A percentile compares a stretch with the other conserved stretches of the same genome.
Conservation (phyloP, 768 basidiomycete genomes). For the Tricholoma furcatifolium region DNA sequence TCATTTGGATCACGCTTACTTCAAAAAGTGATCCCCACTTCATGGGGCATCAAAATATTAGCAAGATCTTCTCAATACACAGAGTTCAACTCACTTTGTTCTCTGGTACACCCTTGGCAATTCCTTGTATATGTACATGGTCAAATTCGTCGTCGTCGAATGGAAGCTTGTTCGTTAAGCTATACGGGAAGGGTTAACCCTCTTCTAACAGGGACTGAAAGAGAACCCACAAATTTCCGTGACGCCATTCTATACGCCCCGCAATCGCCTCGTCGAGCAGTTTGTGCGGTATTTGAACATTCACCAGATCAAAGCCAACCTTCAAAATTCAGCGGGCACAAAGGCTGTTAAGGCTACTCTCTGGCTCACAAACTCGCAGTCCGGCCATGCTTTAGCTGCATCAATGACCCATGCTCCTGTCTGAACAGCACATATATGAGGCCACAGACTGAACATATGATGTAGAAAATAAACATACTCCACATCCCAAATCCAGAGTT, state of each 20-base stretch:
- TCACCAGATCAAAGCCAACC: slow-evolving; percentile 81
- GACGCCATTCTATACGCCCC: slow-evolving; percentile 64
- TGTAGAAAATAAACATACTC: slow-evolving; percentile 43
- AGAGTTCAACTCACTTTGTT: slow-evolving; percentile 52
- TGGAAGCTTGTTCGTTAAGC: slow-evolving; percentile 72
- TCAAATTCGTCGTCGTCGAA: slow-evolving; percentile 85
- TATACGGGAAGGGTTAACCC: slow-evolving; percentile 23
- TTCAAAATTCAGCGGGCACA: slow-evolving; percentile 22
- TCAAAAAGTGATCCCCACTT: slow-evolving; percentile 72
- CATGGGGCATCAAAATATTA: slow-evolving; percentile 1
- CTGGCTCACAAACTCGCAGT: slow-evolving; percentile 55
- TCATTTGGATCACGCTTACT: slow-evolving; percentile 31
- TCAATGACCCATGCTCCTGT: slow-evolving; percentile 72
- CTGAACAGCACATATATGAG: slow-evolving; percentile 29
- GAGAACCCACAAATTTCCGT: slow-evolving; percentile 69
- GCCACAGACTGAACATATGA: neutral
- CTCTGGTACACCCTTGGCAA: slow-evolving; percentile 71
- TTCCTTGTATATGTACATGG: slow-evolving; percentile 68
- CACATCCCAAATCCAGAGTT: slow-evolving; percentile 71
- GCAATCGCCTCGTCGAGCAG: slow-evolving; percentile 51
- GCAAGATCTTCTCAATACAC: neutral
- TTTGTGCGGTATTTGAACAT: slow-evolving; percentile 62
- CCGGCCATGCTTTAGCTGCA: slow-evolving; percentile 69
- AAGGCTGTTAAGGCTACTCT: neutral
- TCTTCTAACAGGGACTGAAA: neutral